Evolutionary conservation across 768 basidiomycete species (phyloP).

Genomic region (Tylopilus rubrobrunneus): DNA sequence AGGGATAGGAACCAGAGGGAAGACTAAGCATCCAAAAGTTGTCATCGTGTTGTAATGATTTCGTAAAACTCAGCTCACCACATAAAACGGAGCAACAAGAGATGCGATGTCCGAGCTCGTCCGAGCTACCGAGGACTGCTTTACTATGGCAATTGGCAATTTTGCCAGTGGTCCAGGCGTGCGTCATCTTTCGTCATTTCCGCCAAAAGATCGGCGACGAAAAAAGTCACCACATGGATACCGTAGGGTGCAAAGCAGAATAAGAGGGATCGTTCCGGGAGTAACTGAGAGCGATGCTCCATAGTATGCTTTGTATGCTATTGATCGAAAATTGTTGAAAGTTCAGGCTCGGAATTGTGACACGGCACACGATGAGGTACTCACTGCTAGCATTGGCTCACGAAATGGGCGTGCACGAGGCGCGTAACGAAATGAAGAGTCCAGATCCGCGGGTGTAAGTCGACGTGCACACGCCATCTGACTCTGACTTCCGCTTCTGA

Average conservation of each 20-base stretch:
- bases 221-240: not conserved
- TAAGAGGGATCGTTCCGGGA: not conserved
- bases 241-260: not conserved
- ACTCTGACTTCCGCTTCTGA: constrained; percentile 14
- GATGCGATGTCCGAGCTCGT: constrained; percentile 7
- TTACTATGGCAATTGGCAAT: constrained; percentile 17
- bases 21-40: constrained; percentile 4
- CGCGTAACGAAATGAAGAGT: constrained; percentile 17
- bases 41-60: constrained; percentile 29
- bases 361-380: constrained; percentile 6
- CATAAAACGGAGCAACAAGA: constrained; percentile 15
- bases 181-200: too few relatives aligned
- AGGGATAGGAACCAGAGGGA: constrained; percentile 5
- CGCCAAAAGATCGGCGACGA: constrained; percentile 1
- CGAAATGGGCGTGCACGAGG: constrained; percentile 24
- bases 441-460: constrained; percentile 33
- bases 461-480: constrained; percentile 12
- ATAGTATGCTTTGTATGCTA: not conserved
- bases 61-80: constrained; percentile 29
- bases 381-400: constrained; percentile 1
- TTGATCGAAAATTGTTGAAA: not conserved
- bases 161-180: constrained; percentile 1
- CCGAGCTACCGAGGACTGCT: constrained; percentile 9
- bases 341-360: not conserved
- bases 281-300: not conserved